Evolutionary conservation across 2,329 filamentous ascomycete genomes (phyloP), one percentile per base, ranked within the genome.

Genomic region (Lasiodiplodia gonubiensis): DNA sequence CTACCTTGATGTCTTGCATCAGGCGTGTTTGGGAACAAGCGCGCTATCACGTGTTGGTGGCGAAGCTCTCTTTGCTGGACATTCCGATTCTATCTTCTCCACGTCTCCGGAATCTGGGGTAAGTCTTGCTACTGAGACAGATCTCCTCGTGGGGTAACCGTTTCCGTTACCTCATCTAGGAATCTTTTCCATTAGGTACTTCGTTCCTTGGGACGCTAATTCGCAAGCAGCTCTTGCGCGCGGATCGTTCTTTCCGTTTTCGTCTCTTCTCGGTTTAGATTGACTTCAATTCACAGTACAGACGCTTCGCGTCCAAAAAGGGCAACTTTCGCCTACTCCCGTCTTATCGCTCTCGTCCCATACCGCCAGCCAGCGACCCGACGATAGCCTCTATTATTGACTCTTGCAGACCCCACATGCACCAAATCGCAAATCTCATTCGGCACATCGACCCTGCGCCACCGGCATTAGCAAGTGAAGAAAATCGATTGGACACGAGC

Each of bases 321-420:
- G 55, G 55, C 14, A 60, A 46, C 7, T 23, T 16, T 60, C 55
- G 55, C 55, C 55, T 48, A 30, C 55, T 60, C 37, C 55, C 54
- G 54, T 33, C 52, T 33, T 8, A 33, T 33, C 30, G 18, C 2
- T 8, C 21, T 1, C 42, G 21, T 21, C 42, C 55, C 8, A 11
- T 39, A 6, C 42, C 37, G 23, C 55, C 39, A 18, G 18, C 25
- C 33, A 37, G 18, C 10, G 16, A 37, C 53, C 53, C 53, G 53
- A 37, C 53, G 53, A 55, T 25, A 16, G 3, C 27, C 23, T n/a
- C 23, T 11, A 35, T 30, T 21, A 52, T 54, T 14, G 23, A n/a
- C 51, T 3, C 18, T 46, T 46, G 18, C 42, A 46, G n/a, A 46
- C 42, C 42, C 8, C 42, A 46, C 42, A 21, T 14, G 3, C n/a